These are phyloP conservation scores for Sporothrix pseudoabietina DNA, from an alignment of 2,329 filamentous ascomycete genomes.

Conservation along the genomic window DNA sequence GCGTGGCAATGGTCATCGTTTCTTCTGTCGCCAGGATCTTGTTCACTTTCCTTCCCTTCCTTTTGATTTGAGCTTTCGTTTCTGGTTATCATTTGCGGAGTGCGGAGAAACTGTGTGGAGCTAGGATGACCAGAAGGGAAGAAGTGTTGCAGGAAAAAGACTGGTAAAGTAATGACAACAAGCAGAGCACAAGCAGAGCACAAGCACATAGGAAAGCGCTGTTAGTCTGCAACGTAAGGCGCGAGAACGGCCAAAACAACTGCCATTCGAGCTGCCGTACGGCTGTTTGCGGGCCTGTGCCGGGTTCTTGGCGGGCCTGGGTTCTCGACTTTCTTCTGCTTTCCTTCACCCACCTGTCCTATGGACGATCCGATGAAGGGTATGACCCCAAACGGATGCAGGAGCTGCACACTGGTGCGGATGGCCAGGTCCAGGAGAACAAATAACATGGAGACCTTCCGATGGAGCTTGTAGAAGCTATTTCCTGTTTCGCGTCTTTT, in stretches of 20 bases:
- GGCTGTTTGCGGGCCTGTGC: background rate
- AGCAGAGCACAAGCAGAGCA: background rate
- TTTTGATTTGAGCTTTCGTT: background rate
- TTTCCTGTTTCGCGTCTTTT: conserved; percentile 28
- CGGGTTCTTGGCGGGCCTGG: background rate
- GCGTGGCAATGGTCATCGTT: background rate
- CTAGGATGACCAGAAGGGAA: background rate
- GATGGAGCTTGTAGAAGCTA: background rate
- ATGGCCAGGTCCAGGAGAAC: background rate
- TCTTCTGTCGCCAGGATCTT: too few relatives aligned
- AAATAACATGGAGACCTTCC: background rate
- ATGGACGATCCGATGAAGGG: background rate
- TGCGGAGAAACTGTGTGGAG: conserved; percentile 14
- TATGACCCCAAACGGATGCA: background rate
- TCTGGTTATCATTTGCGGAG: background rate
- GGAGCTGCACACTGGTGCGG: background rate
- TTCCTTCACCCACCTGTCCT: background rate
- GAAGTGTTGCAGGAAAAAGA: too few relatives aligned
- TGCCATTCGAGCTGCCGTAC: background rate
- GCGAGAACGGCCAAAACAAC: background rate
- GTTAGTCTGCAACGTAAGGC: background rate
- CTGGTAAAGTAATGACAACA: background rate
- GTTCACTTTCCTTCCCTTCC: too few relatives aligned
- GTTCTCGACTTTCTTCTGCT: background rate
- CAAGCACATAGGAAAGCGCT: background rate